Base-by-base conservation (phyloP, 2,329 filamentous ascomycete species). In the Pseudocercospora crystallina region DNA sequence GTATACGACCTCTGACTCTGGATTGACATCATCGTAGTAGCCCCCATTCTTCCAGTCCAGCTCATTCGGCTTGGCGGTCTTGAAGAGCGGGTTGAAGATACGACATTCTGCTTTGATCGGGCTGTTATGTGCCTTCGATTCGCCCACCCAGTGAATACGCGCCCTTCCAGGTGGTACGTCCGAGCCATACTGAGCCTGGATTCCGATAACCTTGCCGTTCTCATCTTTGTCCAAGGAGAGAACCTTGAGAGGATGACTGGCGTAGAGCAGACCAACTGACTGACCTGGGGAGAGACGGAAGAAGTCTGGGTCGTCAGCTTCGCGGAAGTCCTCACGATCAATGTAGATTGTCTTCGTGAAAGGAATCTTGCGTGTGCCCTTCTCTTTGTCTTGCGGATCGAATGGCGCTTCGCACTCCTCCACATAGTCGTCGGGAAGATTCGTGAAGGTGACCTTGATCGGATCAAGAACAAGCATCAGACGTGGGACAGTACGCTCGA, bases 401-500 rank as follows among this genome's bases (percentile, higher is more conserved):
- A 95, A 96, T 0, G 90, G 89, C 7, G 89, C 75, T 2, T 82
- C 80, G 2, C 92, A 69, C 53, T 87, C 80, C 58, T 83, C 79
- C 30, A 75, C 57, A 51, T 88, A 82, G 44, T 87, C 78, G 47
- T 88, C 85, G 11, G 85, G 80, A 0, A 87, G 77, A 62, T 92
- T 87, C 59, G 94, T 87, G 52, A 96, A 90, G 29, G 89, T 76
- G 10, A 96, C 84, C 31, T 84, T 85, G 39, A 96, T 76, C 0
- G 92, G 92, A 59, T 96, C 90, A 14, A 96, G 80, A 2, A 97
- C 83, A 29, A 96, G 79, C 87, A 95, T 94, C 10, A 96, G 79
- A 20, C 92, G 85, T 2, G 92, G 91, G 0, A 96, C 90, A 0
- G 89, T 90, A 42, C 82, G 82, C 69, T 97, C 92, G 11, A 97